These are phyloP conservation scores for Pichia nanzhaoensis DNA, from an alignment of 805 yeast genomes.

Conservation along the genomic window DNA sequence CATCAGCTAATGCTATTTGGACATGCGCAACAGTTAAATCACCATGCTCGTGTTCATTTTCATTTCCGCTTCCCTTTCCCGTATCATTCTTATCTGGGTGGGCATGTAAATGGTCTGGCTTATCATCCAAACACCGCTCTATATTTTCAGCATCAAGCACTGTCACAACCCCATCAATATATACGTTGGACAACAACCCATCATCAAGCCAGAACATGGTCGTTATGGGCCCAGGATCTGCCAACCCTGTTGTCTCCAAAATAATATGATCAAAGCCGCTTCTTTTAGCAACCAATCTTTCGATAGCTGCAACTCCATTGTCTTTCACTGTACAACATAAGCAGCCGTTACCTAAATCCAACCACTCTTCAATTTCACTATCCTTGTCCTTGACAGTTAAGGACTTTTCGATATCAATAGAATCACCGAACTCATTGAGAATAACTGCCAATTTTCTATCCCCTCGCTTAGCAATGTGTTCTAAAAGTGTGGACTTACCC, in stretches of 20 bases:
- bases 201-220: slow-evolving; percentile 97
- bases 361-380: slow-evolving; percentile 78
- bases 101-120: too few species aligned
- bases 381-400: slow-evolving; percentile 57
- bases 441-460: slow-evolving; percentile 79
- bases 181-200: slow-evolving; percentile 74
- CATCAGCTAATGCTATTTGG: slow-evolving; percentile 88
- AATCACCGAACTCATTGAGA: slow-evolving; percentile 86
- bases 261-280: slow-evolving; percentile 78
- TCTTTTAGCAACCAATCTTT: slow-evolving; percentile 66
- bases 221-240: slow-evolving; percentile 97
- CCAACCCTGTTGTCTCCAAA: slow-evolving; percentile 91
- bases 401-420: slow-evolving; percentile 82
- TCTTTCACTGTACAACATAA: slow-evolving; percentile 94
- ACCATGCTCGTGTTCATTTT: slow-evolving; percentile 33
- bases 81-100: too few species aligned
- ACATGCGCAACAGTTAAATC: slow-evolving; percentile 71
- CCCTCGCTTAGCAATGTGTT: slow-evolving; percentile 63
- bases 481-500: slow-evolving; percentile 84
- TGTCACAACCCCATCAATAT: slow-evolving; percentile 86
- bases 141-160: slow-evolving; percentile 77
- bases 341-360: slow-evolving; percentile 95
- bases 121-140: slow-evolving; percentile 56
- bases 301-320: slow-evolving; percentile 91
- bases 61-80: slow-evolving; percentile 39